phyloP scores from a whole-genome alignment of 768 basidiomycete genomes.

The Kwoniella dendrophila region DNA sequence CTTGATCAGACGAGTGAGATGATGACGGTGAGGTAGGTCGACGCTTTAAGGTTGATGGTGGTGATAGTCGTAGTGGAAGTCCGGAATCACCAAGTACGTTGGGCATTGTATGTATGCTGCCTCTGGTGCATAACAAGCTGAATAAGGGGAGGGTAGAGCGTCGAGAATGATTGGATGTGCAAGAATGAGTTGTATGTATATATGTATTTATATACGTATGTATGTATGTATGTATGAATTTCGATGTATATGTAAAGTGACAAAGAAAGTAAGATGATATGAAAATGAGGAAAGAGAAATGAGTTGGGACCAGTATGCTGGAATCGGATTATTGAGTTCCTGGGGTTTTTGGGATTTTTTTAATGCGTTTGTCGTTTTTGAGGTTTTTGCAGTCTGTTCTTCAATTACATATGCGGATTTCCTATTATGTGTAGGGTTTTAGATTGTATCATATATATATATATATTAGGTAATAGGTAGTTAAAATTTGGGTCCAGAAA shows the following conservation, averaged over 20 bases:
- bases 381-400: too few species aligned
- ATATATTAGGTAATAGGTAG: too few species aligned
- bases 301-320: not conserved
- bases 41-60: not conserved
- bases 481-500: too few species aligned
- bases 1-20: not conserved
- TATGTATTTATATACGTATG: too few species aligned
- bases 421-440: too few species aligned
- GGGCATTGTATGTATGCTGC: not conserved
- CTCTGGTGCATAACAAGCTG: not conserved
- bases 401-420: too few species aligned
- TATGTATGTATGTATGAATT: too few species aligned
- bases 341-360: constrained; percentile 1
- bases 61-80: not conserved
- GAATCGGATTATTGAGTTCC: constrained; percentile 13
- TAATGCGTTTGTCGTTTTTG: too few species aligned
- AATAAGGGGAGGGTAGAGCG: too few species aligned
- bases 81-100: not conserved
- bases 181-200: too few species aligned
- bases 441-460: too few species aligned
- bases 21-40: not conserved
- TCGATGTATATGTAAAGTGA: not conserved
- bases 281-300: not conserved
- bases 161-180: too few species aligned
- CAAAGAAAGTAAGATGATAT: not conserved